These are phyloP conservation scores for Lodderomyces parapsilosis DNA, from an alignment of 1,139 yeast species.

Conservation along the genomic window DNA sequence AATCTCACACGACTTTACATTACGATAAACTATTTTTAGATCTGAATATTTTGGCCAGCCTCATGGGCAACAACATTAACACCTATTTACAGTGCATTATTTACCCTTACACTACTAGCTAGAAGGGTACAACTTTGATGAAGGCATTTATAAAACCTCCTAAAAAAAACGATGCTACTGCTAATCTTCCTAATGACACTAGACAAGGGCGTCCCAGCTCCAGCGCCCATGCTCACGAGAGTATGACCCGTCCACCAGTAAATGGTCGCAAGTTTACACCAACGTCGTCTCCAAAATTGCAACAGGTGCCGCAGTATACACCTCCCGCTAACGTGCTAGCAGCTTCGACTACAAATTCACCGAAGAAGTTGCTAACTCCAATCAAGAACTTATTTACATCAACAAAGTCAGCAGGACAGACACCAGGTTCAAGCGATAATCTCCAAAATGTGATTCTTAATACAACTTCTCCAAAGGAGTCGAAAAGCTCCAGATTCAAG, in stretches of 20 bases:
- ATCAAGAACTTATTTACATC: conserved; percentile 40
- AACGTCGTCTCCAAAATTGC: conserved; percentile 22
- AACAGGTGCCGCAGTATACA: conserved; percentile 22
- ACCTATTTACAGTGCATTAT: neutral
- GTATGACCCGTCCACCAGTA: conserved; percentile 5
- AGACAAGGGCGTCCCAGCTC: neutral
- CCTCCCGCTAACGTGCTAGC: conserved; percentile 23
- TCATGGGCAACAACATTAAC: neutral
- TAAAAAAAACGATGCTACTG: conserved; percentile 26
- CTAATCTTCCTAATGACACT: conserved; percentile 6
- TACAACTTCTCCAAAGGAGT: conserved; percentile 9
- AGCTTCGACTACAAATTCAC: conserved; percentile 27
- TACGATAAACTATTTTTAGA: conserved; percentile 1
- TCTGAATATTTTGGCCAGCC: neutral
- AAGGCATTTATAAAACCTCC: conserved; percentile 50
- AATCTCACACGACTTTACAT: neutral
- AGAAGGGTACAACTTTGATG: conserved; percentile 22
- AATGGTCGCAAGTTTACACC: conserved; percentile 17
- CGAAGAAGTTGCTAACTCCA: conserved; percentile 44
- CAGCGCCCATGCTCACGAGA: conserved; percentile 5
- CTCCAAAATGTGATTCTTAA: conserved; percentile 4
- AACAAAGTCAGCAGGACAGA: conserved; percentile 9
- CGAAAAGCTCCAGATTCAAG: conserved; percentile 5
- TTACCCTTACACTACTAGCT: neutral
- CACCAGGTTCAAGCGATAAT: conserved; percentile 15